Conservation (phyloP, 768 basidiomycete species). For the Boletus rubropictus region DNA sequence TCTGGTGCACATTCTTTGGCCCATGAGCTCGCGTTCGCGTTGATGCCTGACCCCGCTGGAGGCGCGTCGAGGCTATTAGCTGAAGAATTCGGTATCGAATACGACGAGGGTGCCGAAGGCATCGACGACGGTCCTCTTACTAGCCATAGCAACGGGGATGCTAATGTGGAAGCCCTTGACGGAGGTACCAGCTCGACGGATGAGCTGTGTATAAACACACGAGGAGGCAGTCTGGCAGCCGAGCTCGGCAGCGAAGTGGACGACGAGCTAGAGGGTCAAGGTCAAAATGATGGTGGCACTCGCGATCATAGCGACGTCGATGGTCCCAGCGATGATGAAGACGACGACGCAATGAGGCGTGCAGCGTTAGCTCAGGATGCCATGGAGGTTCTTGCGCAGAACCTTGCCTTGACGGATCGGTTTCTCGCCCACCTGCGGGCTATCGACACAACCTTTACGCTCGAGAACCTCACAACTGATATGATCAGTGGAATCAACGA, state of each 20-base stretch:
- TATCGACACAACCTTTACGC: slow-evolving; percentile 46
- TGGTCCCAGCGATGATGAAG: slow-evolving; percentile 21
- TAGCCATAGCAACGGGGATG: slow-evolving; percentile 24
- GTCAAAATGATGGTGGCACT: slow-evolving; percentile 11
- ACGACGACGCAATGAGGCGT: slow-evolving; percentile 24
- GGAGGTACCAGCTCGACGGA: slow-evolving; percentile 38
- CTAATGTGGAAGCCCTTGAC: slow-evolving; percentile 20
- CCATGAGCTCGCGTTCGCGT: slow-evolving; percentile 79
- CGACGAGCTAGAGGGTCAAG: slow-evolving; percentile 15
- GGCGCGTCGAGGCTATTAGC: slow-evolving; percentile 68
- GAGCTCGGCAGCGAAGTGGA: slow-evolving; percentile 21
- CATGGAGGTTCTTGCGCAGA: slow-evolving; percentile 65
- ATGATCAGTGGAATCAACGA: slow-evolving; percentile 76
- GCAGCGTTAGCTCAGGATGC: slow-evolving; percentile 44
- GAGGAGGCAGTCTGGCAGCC: slow-evolving; percentile 18
- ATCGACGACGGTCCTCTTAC: slow-evolving; percentile 42
- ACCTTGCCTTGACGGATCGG: slow-evolving; percentile 71
- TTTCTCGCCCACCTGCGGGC: slow-evolving; percentile 69
- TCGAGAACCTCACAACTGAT: slow-evolving; percentile 71
- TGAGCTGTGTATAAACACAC: slow-evolving; percentile 30
- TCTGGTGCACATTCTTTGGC: slow-evolving; percentile 60
- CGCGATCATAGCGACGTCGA: slow-evolving; percentile 10
- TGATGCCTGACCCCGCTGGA: slow-evolving; percentile 80
- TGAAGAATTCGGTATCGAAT: slow-evolving; percentile 87
- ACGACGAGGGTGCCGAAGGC: slow-evolving; percentile 81